These are phyloP conservation scores for Nelumbo lutea DNA, from an alignment of 164 flowering plant genomes.

Conservation along the genomic window DNA sequence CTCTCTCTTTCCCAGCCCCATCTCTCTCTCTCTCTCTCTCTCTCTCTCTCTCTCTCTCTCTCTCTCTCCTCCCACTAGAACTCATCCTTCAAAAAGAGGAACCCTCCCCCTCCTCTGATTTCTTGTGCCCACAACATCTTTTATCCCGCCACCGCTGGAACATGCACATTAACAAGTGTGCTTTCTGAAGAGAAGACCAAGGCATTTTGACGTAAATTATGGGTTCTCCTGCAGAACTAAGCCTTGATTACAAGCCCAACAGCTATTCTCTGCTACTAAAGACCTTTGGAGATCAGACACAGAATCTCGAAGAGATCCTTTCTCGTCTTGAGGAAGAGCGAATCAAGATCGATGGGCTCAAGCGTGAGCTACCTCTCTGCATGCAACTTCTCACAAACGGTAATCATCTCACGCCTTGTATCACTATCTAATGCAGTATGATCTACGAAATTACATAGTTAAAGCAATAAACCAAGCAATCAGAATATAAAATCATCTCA, in stretches of 20 bases:
- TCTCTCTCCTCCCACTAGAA: slow-evolving; percentile 14
- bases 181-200: background rate
- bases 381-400: slow-evolving; percentile 84
- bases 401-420: slow-evolving; percentile 15
- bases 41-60: slow-evolving; percentile 23
- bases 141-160: background rate
- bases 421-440: too few species aligned
- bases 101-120: slow-evolving; percentile 23
- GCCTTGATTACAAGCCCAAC: slow-evolving; percentile 69
- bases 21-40: slow-evolving; percentile 13
- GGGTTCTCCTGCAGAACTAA: slow-evolving; percentile 68
- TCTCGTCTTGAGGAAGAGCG: slow-evolving; percentile 74
- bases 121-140: slow-evolving; percentile 15
- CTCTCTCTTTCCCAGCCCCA: slow-evolving; percentile 24
- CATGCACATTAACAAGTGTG: slow-evolving; percentile 7
- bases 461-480: too few species aligned
- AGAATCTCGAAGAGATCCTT: slow-evolving; percentile 71
- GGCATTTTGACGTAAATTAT: slow-evolving; percentile 15
- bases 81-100: slow-evolving; percentile 22
- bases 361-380: slow-evolving; percentile 90
- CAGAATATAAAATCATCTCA: too few species aligned
- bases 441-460: too few species aligned
- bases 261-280: slow-evolving; percentile 67
- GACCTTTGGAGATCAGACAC: slow-evolving; percentile 58
- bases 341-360: slow-evolving; percentile 82